phyloP scores from a whole-genome alignment of 225 moss, liverwort and hornwort species.

The Straminergon stramineum region DNA sequence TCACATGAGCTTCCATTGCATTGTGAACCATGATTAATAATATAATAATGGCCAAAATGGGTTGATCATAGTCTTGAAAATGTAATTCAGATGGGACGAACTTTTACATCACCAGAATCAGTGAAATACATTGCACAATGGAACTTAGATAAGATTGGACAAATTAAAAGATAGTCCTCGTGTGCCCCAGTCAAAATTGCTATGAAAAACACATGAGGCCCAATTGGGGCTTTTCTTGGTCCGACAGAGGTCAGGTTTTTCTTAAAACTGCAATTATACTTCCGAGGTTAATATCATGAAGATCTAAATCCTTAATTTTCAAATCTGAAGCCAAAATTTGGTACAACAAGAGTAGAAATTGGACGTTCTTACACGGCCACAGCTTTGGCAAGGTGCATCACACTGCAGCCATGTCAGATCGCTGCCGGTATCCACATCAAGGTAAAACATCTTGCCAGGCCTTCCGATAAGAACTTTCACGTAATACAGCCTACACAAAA shows the following conservation, averaged over 20 bases:
- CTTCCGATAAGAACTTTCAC: slow-evolving; percentile 54
- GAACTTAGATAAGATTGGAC: neutral
- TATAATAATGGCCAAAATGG: neutral
- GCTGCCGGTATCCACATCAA: slow-evolving; percentile 85
- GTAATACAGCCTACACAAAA: slow-evolving; percentile 54
- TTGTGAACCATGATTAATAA: neutral
- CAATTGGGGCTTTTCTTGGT: too few species aligned
- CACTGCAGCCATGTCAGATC: slow-evolving; percentile 93
- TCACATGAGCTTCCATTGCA: neutral
- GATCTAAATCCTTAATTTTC: neutral
- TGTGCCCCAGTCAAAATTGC: neutral
- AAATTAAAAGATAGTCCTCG: too few species aligned
- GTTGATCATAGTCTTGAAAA: neutral
- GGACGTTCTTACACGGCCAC: neutral
- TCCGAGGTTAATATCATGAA: neutral
- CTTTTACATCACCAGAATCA: neutral
- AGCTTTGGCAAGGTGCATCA: slow-evolving; percentile 67
- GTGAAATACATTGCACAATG: neutral
- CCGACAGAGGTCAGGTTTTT: too few species aligned
- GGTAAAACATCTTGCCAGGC: slow-evolving; percentile 55
- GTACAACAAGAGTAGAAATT: neutral
- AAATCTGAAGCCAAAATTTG: neutral
- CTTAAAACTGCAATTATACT: neutral
- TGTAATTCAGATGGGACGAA: neutral
- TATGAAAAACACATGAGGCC: neutral